Conservation (phyloP, 129 eudicot genomes). For the Tagetes erecta region DNA sequence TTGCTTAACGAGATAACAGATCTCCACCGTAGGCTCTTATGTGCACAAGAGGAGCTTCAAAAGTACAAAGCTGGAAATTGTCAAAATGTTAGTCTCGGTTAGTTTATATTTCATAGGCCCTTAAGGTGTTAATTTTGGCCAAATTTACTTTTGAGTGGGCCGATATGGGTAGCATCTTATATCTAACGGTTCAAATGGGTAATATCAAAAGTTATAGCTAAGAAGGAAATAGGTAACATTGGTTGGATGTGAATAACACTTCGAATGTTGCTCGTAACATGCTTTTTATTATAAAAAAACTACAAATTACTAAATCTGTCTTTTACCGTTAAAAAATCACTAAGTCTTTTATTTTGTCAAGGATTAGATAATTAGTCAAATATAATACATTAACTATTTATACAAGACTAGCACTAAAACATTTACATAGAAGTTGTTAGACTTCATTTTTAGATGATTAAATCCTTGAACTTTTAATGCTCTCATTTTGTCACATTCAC, state of each 20-base stretch:
- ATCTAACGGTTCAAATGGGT: constrained; percentile 1
- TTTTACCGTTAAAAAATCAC: too few relatives aligned
- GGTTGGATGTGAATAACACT: background rate
- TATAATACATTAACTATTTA: background rate
- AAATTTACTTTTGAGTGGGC: background rate
- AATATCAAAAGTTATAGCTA: background rate
- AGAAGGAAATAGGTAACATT: background rate
- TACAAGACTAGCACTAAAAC: too few relatives aligned
- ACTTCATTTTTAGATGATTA: background rate
- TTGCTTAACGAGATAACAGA: constrained; percentile 68
- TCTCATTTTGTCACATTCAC: background rate
- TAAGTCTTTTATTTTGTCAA: background rate
- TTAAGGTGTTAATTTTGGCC: background rate
- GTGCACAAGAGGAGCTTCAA: constrained; percentile 81
- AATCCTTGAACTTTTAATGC: background rate
- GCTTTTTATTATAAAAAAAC: background rate
- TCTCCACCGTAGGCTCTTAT: constrained; percentile 63
- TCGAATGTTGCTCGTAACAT: background rate
- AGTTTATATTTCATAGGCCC: background rate
- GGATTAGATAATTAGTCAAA: background rate
- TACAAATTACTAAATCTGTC: background rate
- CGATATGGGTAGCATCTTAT: background rate
- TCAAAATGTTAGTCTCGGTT: constrained; percentile 21
- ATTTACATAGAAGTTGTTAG: background rate
- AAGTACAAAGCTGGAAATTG: constrained; percentile 67